These are phyloP conservation scores for Coccomyxa sp. DNA, from an alignment of 139 green algal genomes.

Conservation along the genomic window DNA sequence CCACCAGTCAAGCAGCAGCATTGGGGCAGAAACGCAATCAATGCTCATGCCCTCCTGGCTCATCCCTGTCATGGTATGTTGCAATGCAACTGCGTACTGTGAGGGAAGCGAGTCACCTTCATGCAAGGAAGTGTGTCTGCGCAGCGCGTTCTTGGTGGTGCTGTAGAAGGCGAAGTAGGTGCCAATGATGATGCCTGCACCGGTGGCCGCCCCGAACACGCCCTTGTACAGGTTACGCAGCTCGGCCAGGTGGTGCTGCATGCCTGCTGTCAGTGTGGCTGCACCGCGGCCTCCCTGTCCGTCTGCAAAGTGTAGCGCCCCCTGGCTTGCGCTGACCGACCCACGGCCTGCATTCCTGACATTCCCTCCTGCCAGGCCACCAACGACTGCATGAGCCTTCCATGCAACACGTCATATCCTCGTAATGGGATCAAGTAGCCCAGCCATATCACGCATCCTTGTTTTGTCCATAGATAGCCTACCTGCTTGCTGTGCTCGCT, in stretches of 20 bases:
- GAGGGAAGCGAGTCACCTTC: slow-evolving; percentile 18
- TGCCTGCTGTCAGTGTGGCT: neutral
- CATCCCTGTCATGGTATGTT: neutral
- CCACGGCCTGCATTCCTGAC: neutral
- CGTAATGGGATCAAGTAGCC: neutral
- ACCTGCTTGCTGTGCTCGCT: slow-evolving; percentile 7
- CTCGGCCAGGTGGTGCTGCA: neutral
- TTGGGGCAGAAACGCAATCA: neutral
- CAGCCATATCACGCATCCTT: slow-evolving; percentile 37
- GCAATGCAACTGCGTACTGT: neutral
- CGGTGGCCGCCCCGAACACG: slow-evolving; percentile 45
- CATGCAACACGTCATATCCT: neutral
- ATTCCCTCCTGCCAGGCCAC: too few species aligned
- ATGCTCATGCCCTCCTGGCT: neutral
- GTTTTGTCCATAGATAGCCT: slow-evolving; percentile 33
- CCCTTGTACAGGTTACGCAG: slow-evolving; percentile 44
- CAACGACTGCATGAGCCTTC: neutral
- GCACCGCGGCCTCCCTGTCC: neutral
- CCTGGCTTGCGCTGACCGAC: too few species aligned
- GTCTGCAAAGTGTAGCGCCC: neutral
- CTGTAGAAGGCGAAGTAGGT: slow-evolving; percentile 72
- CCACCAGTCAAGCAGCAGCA: neutral
- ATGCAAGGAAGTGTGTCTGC: slow-evolving; percentile 22
- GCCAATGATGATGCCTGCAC: slow-evolving; percentile 62
- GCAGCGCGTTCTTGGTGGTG: slow-evolving; percentile 41